Evolutionary conservation across 139 green algal genomes (phyloP).

Genomic region (Chlorella ohadii): DNA sequence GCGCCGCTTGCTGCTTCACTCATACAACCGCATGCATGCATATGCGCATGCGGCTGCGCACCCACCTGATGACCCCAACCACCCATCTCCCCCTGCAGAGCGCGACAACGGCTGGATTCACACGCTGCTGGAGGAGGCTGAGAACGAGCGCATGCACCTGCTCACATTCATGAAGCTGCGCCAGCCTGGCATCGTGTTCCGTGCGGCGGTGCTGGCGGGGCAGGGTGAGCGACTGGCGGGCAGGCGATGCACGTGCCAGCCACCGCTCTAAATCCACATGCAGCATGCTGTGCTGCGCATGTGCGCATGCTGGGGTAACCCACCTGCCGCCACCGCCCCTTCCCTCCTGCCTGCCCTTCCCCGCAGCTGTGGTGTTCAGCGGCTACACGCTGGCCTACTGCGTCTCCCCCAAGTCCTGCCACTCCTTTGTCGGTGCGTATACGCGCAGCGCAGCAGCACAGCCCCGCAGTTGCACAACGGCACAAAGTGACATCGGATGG

Average conservation of each 20-base stretch:
- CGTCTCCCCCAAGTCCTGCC: conserved; percentile 78
- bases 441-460: too few species aligned
- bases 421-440: conserved; percentile 80
- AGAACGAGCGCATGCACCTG: conserved; percentile 82
- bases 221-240: conserved; percentile 48
- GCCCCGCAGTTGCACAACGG: too few species aligned
- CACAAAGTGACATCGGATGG: too few species aligned
- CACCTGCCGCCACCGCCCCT: background rate
- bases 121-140: conserved; percentile 93
- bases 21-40: too few species aligned
- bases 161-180: conserved; percentile 93
- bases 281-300: background rate
- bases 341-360: background rate
- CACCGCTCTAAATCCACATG: background rate
- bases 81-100: background rate
- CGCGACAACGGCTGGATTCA: conserved; percentile 92
- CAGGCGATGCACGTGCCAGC: background rate
- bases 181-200: conserved; percentile 80
- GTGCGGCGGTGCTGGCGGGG: conserved; percentile 75
- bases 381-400: conserved; percentile 87
- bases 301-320: background rate
- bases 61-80: too few species aligned
- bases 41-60: too few species aligned
- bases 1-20: too few species aligned
- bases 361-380: conserved; percentile 91